Evolutionary conservation across 2,329 filamentous ascomycete species (phyloP).

Genomic region (Scedosporium boydii): DNA sequence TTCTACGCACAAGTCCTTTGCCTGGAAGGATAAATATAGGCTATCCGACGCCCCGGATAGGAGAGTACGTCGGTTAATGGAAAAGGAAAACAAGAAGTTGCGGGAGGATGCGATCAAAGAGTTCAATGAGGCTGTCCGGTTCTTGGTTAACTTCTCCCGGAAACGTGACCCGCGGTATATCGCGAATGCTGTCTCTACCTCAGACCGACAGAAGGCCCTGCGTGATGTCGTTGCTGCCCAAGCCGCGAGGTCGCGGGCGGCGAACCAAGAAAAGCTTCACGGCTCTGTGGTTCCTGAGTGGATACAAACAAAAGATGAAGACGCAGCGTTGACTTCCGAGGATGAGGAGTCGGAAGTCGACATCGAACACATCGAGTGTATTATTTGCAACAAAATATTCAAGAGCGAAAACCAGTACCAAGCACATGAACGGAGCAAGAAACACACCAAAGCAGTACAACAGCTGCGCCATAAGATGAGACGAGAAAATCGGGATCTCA

Average conservation of each 20-base stretch:
- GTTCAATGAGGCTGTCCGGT: constrained; percentile 86
- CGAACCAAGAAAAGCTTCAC: constrained; percentile 65
- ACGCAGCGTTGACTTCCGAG: constrained; percentile 53
- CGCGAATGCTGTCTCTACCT: constrained; percentile 66
- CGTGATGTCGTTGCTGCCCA: constrained; percentile 75
- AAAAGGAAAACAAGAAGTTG: constrained; percentile 84
- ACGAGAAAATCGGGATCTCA: constrained; percentile 60
- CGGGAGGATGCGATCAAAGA: constrained; percentile 76
- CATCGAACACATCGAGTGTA: constrained; percentile 59
- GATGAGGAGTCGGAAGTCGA: constrained; percentile 42
- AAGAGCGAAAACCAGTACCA: constrained; percentile 88
- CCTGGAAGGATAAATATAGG: constrained; percentile 81
- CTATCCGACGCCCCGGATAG: constrained; percentile 82
- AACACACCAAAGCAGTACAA: constrained; percentile 80
- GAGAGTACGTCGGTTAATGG: constrained; percentile 72
- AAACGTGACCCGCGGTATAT: constrained; percentile 85
- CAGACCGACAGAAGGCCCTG: constrained; percentile 68
- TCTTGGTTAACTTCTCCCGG: constrained; percentile 77
- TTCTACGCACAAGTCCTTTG: constrained; percentile 73
- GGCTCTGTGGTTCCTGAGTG: constrained; percentile 62
- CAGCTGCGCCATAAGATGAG: constrained; percentile 74
- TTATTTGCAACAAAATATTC: constrained; percentile 70
- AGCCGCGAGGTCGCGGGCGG: constrained; percentile 71
- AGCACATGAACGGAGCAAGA: constrained; percentile 92
- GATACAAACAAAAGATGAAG: constrained; percentile 53